These are phyloP conservation scores for Coemansia sp. DNA, from an alignment of 192 early-diverging fungal species.

Conservation along the genomic window DNA sequence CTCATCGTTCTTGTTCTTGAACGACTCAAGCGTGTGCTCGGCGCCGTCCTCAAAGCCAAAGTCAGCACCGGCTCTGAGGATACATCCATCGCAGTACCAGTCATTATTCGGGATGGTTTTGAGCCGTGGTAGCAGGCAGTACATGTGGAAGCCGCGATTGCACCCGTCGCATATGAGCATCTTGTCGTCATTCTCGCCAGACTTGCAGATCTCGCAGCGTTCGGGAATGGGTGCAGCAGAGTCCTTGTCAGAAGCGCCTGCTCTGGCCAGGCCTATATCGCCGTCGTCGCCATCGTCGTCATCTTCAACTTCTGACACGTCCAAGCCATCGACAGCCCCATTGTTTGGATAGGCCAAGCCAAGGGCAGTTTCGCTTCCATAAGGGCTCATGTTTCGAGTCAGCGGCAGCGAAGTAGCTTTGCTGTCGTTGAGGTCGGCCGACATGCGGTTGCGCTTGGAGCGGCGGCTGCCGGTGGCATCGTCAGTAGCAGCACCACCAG, in stretches of 20 bases:
- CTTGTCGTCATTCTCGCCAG: conserved; percentile 56
- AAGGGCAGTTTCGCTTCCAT: background rate
- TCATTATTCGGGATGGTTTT: conserved; percentile 59
- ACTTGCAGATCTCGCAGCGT: conserved; percentile 39
- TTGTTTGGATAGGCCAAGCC: background rate
- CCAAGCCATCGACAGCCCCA: background rate
- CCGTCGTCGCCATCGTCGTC: background rate
- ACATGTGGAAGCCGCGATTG: conserved; percentile 77
- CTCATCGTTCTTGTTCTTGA: conserved; percentile 71
- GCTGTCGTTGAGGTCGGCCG: background rate
- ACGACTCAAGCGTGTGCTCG: conserved; percentile 71
- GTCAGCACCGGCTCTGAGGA: conserved; percentile 72
- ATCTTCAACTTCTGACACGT: background rate
- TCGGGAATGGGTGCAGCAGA: conserved; percentile 42
- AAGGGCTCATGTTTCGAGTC: background rate
- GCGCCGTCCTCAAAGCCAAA: conserved; percentile 93
- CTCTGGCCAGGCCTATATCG: conserved; percentile 13
- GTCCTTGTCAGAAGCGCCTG: conserved; percentile 13
- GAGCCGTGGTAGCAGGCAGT: conserved; percentile 72
- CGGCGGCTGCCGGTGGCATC: conserved; percentile 17
- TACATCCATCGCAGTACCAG: conserved; percentile 88
- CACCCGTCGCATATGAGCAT: conserved; percentile 89
- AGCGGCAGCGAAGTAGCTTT: background rate
- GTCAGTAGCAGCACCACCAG: background rate
- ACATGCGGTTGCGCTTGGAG: conserved; percentile 39